A percentile compares a stretch with the other conserved stretches of the same genome.
These are phyloP conservation scores for Trichophyton schoenleinii DNA, from an alignment of 2,329 filamentous ascomycete genomes.

Conservation along the genomic window DNA sequence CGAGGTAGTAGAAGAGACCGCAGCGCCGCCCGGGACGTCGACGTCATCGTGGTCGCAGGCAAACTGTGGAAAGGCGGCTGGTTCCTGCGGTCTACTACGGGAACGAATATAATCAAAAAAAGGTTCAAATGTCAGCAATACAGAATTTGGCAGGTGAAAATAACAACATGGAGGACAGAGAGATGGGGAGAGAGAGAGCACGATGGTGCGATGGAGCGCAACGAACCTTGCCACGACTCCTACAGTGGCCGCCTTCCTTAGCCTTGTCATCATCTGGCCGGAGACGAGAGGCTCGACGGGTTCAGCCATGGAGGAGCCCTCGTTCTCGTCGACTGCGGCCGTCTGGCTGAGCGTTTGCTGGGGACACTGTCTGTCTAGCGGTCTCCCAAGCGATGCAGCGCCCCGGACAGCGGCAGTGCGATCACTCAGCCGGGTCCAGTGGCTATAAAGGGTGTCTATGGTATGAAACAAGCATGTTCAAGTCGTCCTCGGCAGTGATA, in stretches of 20 bases:
- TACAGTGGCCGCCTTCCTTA: not conserved
- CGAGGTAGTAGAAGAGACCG: not conserved
- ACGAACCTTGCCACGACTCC: not conserved
- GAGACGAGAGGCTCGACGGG: not conserved
- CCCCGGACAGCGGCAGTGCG: not conserved
- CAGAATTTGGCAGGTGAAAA: not conserved
- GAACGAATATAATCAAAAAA: not conserved
- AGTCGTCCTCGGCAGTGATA: not conserved
- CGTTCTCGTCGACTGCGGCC: not conserved
- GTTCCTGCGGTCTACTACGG: not conserved
- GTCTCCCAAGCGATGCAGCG: not conserved
- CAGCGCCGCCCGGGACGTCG: not conserved
- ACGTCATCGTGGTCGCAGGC: not conserved
- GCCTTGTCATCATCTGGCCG: not conserved
- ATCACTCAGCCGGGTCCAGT: not conserved
- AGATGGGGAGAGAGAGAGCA: not conserved
- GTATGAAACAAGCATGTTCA: not conserved
- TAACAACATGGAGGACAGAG: not conserved
- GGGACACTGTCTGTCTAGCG: no score
- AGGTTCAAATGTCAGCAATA: no score
- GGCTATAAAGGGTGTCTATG: not conserved
- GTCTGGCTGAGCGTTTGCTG: not conserved
- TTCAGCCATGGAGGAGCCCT: not conserved
- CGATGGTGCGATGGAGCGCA: not conserved
- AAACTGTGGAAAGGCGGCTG: not conserved